Evolutionary conservation across 139 green algal species (phyloP).

Genomic region (Prasinococcaceae sp.): DNA sequence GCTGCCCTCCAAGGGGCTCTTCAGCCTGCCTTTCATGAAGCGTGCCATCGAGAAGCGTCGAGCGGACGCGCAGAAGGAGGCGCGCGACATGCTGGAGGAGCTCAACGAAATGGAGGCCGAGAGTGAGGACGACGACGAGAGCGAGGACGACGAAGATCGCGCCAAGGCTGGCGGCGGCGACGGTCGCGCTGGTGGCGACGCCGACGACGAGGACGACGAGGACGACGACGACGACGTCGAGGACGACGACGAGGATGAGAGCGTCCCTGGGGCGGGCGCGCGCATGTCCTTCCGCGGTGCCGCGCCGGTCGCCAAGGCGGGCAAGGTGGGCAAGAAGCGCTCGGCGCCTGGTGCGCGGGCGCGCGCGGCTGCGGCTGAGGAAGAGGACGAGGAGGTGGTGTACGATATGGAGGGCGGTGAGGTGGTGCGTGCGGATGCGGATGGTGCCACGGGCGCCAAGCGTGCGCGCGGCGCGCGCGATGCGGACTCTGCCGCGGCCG

Average conservation of each 20-base stretch:
- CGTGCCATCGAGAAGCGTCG: slow-evolving; percentile 28
- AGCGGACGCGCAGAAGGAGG: slow-evolving; percentile 47
- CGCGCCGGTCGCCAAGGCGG: too few relatives aligned
- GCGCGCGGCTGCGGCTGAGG: background rate
- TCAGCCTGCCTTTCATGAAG: slow-evolving; percentile 86
- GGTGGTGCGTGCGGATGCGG: too few relatives aligned
- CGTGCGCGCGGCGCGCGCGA: too few relatives aligned
- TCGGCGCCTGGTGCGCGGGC: too few relatives aligned
- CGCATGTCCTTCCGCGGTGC: too few relatives aligned
- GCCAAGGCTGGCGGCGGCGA: background rate
- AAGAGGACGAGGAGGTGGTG: slow-evolving; percentile 8
- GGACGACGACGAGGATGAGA: slow-evolving; percentile 3
- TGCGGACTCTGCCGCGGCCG: too few relatives aligned
- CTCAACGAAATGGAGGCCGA: slow-evolving; percentile 5
- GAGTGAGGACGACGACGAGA: background rate
- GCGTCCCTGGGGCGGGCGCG: too few relatives aligned
- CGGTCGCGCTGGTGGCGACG: background rate
- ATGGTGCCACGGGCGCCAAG: too few relatives aligned
- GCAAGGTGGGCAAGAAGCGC: too few relatives aligned
- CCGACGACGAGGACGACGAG: background rate
- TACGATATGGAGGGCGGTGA: too few relatives aligned
- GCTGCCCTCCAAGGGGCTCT: slow-evolving; percentile 50
- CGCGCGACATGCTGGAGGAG: slow-evolving; percentile 30
- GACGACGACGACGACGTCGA: background rate
- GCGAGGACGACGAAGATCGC: slow-evolving; percentile 1